phyloP scores from a whole-genome alignment of 169 alveolate species.

The Plasmodium inui region DNA sequence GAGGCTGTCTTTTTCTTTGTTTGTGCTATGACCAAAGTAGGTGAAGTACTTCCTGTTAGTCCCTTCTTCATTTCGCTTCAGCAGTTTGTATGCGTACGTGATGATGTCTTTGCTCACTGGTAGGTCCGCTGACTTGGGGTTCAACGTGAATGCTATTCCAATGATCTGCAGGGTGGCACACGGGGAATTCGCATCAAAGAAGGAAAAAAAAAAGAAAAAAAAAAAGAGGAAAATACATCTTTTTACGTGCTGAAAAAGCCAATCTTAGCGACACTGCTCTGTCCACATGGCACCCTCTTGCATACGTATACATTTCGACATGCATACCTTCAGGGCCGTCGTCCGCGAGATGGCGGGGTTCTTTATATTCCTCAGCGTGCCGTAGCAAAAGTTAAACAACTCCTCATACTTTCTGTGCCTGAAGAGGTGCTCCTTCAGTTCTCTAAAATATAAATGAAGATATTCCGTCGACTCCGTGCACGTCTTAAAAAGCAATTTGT shows the following conservation, averaged over 20 bases:
- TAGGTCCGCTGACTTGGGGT: neutral
- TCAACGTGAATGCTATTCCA: neutral
- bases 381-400: constrained; percentile 31
- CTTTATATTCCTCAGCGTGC: constrained; percentile 6
- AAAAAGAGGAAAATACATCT: neutral
- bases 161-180: neutral
- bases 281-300: neutral
- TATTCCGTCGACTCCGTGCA: constrained; percentile 48
- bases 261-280: neutral
- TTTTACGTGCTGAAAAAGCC: neutral
- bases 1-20: constrained; percentile 1
- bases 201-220: neutral
- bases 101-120: constrained; percentile 1
- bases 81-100: constrained; percentile 46
- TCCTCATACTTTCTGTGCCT: constrained; percentile 32
- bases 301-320: neutral
- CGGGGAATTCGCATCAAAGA: neutral
- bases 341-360: constrained; percentile 25
- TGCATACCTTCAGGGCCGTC: constrained; percentile 34
- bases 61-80: constrained; percentile 59
- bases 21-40: constrained; percentile 28
- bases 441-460: constrained; percentile 42
- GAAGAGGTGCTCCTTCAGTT: constrained; percentile 17
- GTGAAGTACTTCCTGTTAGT: constrained; percentile 14
- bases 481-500: constrained; percentile 12